A percentile compares a stretch with the other conserved stretches of the same genome.
These are phyloP conservation scores for Kurtzmaniella natalensis DNA, from an alignment of 1,139 yeast species.

Conservation along the genomic window DNA sequence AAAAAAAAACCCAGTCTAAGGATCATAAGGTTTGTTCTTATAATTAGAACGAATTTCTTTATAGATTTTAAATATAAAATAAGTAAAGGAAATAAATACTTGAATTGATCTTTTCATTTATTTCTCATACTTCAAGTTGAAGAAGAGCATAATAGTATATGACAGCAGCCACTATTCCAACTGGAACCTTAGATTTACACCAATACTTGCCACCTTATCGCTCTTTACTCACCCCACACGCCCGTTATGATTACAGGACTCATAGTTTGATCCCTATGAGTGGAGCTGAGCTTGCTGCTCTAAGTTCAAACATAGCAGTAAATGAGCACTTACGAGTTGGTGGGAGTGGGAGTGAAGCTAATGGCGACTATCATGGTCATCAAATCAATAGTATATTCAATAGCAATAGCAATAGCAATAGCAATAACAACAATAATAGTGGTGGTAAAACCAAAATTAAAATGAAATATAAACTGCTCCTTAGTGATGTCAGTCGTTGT, in stretches of 20 bases:
- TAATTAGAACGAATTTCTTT: too few species aligned
- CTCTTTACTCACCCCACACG: conserved; percentile 38
- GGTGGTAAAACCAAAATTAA: conserved; percentile 17
- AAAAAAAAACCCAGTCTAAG: too few species aligned
- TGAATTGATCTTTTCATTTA: not conserved
- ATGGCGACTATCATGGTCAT: not conserved
- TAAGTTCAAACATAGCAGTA: conserved; percentile 3
- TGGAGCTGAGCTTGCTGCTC: conserved; percentile 24
- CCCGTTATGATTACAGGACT: conserved; percentile 40
- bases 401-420: too few species aligned
- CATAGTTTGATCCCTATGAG: conserved; percentile 37
- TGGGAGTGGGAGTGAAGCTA: not conserved
- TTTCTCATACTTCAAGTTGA: too few species aligned
- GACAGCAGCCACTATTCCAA: not conserved
- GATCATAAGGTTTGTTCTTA: too few species aligned
- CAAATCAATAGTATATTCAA: too few species aligned
- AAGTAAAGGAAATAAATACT: too few species aligned
- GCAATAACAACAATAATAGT: conserved; percentile 6
- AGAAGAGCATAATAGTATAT: not conserved
- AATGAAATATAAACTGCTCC: conserved; percentile 41
- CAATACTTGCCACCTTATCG: conserved; percentile 42
- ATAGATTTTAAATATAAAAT: too few species aligned
- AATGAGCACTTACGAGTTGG: too few species aligned
- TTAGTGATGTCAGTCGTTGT: conserved; percentile 37
- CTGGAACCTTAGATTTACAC: conserved; percentile 21